Evolutionary conservation across 495 filamentous ascomycete genomes (phyloP).

Genomic region (Penicillium desertorum): DNA sequence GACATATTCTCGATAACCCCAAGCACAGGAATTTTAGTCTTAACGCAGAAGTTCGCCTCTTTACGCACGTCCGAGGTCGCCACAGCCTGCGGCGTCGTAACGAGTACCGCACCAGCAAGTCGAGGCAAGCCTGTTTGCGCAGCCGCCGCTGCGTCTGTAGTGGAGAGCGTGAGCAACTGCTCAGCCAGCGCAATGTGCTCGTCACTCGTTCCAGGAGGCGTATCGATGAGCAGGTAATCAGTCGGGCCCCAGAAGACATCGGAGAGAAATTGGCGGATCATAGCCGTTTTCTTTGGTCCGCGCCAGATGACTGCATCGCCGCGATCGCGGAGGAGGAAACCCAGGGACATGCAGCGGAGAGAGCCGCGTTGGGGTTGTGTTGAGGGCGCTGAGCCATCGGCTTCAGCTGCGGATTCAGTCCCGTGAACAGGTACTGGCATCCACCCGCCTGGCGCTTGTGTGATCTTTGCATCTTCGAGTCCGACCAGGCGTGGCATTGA

Average conservation of each 20-base stretch:
- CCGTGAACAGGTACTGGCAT: slow-evolving; percentile 80
- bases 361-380: slow-evolving; percentile 47
- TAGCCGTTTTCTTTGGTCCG: slow-evolving; percentile 97
- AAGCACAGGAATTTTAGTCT: slow-evolving; percentile 76
- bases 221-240: slow-evolving; percentile 92
- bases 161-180: slow-evolving; percentile 62
- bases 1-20: slow-evolving; percentile 98
- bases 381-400: slow-evolving; percentile 10
- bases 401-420: slow-evolving; percentile 21
- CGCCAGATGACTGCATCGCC: slow-evolving; percentile 95
- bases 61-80: slow-evolving; percentile 92
- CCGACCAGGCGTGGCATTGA: slow-evolving; percentile 93
- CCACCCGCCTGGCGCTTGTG: slow-evolving; percentile 86
- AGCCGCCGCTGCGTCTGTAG: slow-evolving; percentile 30
- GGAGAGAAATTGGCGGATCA: slow-evolving; percentile 93
- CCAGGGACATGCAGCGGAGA: slow-evolving; percentile 87
- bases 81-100: slow-evolving; percentile 94
- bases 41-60: slow-evolving; percentile 92
- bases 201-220: slow-evolving; percentile 92
- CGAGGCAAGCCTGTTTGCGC: slow-evolving; percentile 37
- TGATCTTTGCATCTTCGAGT: slow-evolving; percentile 84
- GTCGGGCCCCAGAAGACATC: slow-evolving; percentile 88
- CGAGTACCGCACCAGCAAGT: slow-evolving; percentile 80
- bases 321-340: slow-evolving; percentile 79
- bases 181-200: slow-evolving; percentile 96